Percentiles rank a stretch among this genome's conserved stretches.
Evolutionary conservation across 116 monocot genomes (phyloP).

Genomic region (Phalaenopsis hybrid): DNA sequence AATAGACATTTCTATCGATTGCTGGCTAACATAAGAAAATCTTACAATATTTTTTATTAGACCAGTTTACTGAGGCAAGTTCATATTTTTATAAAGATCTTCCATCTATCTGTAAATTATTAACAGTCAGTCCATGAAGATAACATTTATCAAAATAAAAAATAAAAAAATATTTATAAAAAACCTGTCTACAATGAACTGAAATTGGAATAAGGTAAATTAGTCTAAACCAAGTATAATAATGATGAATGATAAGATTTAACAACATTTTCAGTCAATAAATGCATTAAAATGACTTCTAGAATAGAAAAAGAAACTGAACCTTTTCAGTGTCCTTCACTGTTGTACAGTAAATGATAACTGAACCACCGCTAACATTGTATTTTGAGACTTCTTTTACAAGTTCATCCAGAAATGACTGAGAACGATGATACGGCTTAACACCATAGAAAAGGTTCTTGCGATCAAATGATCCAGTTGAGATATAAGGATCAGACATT

Average conservation of each 20-base stretch:
- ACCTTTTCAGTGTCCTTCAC: constrained; percentile 84
- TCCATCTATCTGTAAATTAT: background rate
- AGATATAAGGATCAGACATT: constrained; percentile 58
- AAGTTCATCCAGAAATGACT: constrained; percentile 73
- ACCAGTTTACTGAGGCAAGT: background rate
- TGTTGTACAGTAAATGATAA: constrained; percentile 89
- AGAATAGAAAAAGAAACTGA: constrained; percentile 5
- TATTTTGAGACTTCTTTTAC: constrained; percentile 60
- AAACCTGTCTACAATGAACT: background rate
- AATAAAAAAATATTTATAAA: too few relatives aligned
- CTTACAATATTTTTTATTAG: too few relatives aligned
- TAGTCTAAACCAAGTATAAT: background rate
- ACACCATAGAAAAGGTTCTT: constrained; percentile 89
- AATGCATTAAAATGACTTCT: background rate
- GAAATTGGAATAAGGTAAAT: background rate
- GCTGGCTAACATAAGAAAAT: too few relatives aligned
- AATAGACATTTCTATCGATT: too few relatives aligned
- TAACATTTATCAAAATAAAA: background rate
- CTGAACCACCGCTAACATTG: constrained; percentile 46
- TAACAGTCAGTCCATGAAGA: background rate
- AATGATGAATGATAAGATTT: background rate
- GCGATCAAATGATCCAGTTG: constrained; percentile 93
- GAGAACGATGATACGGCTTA: constrained; percentile 48
- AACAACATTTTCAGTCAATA: constrained; percentile 1
- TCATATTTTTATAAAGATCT: background rate